Evolutionary conservation across 2,329 filamentous ascomycete genomes (phyloP), one percentile per base, ranked within the genome.

Genomic region (Ophiostoma fasciatum): DNA sequence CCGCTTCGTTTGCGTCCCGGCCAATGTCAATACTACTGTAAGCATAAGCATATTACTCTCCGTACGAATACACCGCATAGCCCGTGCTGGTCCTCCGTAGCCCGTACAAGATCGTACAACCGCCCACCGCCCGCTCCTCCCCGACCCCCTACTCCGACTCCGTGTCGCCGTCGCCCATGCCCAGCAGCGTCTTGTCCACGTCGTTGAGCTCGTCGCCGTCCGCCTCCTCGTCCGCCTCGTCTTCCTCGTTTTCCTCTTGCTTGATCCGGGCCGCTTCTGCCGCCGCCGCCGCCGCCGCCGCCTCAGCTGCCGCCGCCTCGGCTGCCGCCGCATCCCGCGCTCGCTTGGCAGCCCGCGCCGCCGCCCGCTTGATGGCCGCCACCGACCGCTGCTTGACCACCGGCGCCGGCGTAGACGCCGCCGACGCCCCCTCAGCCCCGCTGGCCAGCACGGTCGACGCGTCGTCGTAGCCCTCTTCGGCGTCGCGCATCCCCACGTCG

Each of bases 391-490:
- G 20, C 31, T 39, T 37, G 33, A 4, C 31, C 14, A 17, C 26
- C 6, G 20, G 14, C 9, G 19, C 21, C 10, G 28, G 11, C 18
- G 31, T 20, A n/a, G n/a, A n/a, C n/a, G n/a, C n/a, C 23, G 26
- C 21, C 11, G 35, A 35, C 21, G 37, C 37, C 20, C 57, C 62
- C 29, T 64, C 62, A 1, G 49, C 62, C 6, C 64, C 60, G 33
- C 54, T 61, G 3, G 56, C 66, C 25, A 66, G 44, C 11, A 61
- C 64, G 4, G 66, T 48, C 12, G 66, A n/a, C n/a, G n/a, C n/a
- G n/a, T n/a, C n/a, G n/a, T n/a, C n/a, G n/a, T n/a, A 50, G 35
- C 70, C 68, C 46, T 68, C 63, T 13, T 72, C 64, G 35, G 63
- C 64, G 20, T 74, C 69, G 31, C 28, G 19, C 37, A 70, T 69